These are phyloP conservation scores for Oenanthe javanica DNA, from an alignment of 140 eudicot genomes.

Conservation along the genomic window DNA sequence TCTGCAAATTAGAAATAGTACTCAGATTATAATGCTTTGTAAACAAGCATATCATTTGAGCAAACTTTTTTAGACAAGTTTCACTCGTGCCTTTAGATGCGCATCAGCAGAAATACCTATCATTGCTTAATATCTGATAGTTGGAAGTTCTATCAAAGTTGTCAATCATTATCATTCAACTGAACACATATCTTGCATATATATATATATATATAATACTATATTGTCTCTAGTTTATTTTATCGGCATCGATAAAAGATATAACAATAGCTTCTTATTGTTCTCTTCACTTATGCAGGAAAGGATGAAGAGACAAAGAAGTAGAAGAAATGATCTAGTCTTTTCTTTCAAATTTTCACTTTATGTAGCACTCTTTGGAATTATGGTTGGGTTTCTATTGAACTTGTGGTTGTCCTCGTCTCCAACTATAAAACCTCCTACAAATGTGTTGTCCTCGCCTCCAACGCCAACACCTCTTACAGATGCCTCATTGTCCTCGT, in stretches of 20 bases:
- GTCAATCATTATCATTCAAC: background rate
- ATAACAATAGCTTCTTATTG: background rate
- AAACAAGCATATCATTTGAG: background rate
- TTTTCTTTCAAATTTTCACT: conserved; percentile 54
- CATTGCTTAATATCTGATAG: background rate
- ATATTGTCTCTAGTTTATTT: background rate
- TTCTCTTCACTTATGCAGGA: conserved; percentile 28
- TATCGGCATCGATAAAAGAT: background rate
- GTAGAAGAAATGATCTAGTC: conserved; percentile 28
- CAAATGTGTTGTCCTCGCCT: conserved; percentile 29
- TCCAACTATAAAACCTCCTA: conserved; percentile 1
- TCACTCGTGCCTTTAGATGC: background rate
- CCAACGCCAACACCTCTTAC: conserved; percentile 3
- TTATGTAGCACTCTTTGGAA: conserved; percentile 60
- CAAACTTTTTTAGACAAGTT: background rate
- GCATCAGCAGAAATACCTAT: background rate
- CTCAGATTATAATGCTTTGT: background rate
- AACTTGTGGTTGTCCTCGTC: conserved; percentile 48
- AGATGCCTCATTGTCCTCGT: background rate
- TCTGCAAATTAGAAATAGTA: no score
- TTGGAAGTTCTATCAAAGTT: background rate
- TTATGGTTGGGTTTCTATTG: conserved; percentile 51
- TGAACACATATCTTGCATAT: background rate
- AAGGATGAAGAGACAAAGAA: conserved; percentile 40
- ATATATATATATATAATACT: background rate